A percentile compares a stretch with the other conserved stretches of the same genome.
Evolutionary conservation across 164 flowering plant genomes (phyloP).

Genomic region (Annona squamosa): DNA sequence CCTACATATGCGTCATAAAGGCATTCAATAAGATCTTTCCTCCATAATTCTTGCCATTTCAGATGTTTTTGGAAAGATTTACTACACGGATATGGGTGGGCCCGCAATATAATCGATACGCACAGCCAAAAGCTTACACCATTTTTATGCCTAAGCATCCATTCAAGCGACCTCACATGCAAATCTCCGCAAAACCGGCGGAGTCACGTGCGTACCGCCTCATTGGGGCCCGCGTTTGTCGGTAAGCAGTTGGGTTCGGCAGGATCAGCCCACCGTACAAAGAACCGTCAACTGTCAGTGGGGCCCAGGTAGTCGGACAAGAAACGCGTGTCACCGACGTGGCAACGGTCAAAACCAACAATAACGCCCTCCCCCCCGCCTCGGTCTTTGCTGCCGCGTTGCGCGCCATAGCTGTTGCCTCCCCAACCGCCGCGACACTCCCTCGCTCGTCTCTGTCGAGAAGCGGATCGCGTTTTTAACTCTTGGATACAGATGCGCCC

Average conservation of each 20-base stretch:
- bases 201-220: constrained; percentile 5
- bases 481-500: no score
- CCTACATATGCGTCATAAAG: no score
- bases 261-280: constrained; percentile 5
- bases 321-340: constrained; percentile 16
- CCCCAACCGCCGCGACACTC: background rate
- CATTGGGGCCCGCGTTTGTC: background rate
- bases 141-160: no score
- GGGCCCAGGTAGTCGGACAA: background rate
- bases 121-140: no score
- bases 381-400: background rate
- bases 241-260: constrained; percentile 3
- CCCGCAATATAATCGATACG: no score
- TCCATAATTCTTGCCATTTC: no score
- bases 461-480: background rate
- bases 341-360: constrained; percentile 19
- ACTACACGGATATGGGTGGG: no score
- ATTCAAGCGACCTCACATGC: background rate
- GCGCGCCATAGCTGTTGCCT: background rate
- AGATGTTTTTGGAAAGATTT: no score
- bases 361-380: constrained; percentile 8
- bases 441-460: background rate
- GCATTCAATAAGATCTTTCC: no score
- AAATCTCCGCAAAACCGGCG: background rate
- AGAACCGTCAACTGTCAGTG: constrained; percentile 8